Evolutionary conservation across 2,329 filamentous ascomycete genomes (phyloP).

Genomic region (Colletotrichum lini): DNA sequence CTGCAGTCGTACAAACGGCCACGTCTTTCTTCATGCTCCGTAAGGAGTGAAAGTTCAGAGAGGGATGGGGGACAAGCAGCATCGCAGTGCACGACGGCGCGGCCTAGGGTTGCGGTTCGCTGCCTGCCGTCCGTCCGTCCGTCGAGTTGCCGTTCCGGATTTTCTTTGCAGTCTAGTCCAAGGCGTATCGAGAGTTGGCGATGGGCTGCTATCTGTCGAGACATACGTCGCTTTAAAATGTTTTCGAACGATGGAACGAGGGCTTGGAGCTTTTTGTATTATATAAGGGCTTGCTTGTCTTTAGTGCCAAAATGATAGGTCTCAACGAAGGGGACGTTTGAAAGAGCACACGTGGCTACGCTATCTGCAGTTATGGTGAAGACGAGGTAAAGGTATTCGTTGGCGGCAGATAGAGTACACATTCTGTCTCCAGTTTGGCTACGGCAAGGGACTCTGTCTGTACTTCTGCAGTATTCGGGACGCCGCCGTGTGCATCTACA

Average conservation of each 20-base stretch:
- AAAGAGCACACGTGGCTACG: neutral
- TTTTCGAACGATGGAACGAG: neutral
- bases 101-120: neutral
- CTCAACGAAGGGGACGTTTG: conserved; percentile 6
- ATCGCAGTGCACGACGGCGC: conserved; percentile 6
- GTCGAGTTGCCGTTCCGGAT: neutral
- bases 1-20: neutral
- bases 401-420: neutral
- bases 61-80: conserved; percentile 1
- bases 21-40: conserved; percentile 1
- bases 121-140: conserved; percentile 4
- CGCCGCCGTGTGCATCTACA: neutral
- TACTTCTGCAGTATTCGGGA: neutral
- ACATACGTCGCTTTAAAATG: neutral
- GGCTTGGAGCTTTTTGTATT: neutral
- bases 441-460: conserved; percentile 1
- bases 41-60: neutral
- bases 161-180: conserved; percentile 11
- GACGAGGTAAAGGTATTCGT: neutral
- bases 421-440: neutral
- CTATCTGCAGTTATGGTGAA: neutral
- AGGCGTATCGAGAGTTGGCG: neutral
- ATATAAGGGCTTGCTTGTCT: conserved; percentile 12
- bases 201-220: neutral
- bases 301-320: neutral